phyloP scores from a whole-genome alignment of 768 basidiomycete species.

The Lyophyllum decastes region DNA sequence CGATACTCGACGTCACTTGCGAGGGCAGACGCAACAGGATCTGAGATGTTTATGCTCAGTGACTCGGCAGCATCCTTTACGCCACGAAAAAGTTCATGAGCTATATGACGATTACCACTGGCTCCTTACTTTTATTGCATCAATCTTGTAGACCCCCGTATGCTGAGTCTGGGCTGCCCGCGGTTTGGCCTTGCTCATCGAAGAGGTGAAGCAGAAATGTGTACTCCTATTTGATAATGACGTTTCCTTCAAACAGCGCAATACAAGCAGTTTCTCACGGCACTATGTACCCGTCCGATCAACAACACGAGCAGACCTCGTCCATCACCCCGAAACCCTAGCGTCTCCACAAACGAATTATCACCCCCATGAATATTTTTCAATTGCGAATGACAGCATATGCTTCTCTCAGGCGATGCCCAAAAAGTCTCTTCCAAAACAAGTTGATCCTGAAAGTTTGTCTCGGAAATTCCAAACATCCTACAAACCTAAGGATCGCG shows the following conservation, averaged over 20 bases:
- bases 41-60: slow-evolving; percentile 77
- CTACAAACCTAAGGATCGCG: background rate
- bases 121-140: slow-evolving; percentile 57
- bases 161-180: slow-evolving; percentile 49
- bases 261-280: background rate
- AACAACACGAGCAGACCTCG: background rate
- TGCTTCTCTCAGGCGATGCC: background rate
- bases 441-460: background rate
- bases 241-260: background rate
- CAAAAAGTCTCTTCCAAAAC: background rate
- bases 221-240: background rate
- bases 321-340: too few species aligned
- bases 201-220: background rate
- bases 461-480: too few species aligned
- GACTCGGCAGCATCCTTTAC: slow-evolving; percentile 89
- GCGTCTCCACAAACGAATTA: too few species aligned
- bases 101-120: background rate
- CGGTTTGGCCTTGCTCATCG: slow-evolving; percentile 49
- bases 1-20: slow-evolving; percentile 98
- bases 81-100: background rate
- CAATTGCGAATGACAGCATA: too few species aligned
- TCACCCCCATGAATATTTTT: too few species aligned
- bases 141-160: slow-evolving; percentile 64
- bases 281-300: background rate
- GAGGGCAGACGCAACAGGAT: slow-evolving; percentile 77